These are phyloP conservation scores for Tolypocladium amazonense DNA, from an alignment of 2,329 filamentous ascomycete species.

Conservation along the genomic window DNA sequence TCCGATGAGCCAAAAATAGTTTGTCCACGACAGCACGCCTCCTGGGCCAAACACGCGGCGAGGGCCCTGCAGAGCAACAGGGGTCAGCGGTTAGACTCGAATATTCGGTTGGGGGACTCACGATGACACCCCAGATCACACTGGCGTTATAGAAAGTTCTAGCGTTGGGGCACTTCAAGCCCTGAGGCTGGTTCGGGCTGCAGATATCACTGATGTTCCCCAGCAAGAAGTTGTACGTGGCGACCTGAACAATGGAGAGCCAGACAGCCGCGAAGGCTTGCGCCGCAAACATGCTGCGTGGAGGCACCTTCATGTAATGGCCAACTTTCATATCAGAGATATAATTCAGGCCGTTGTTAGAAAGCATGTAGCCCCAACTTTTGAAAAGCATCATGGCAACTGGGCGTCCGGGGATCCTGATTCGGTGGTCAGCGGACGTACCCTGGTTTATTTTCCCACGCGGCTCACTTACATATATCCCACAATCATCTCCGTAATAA, in stretches of 20 bases:
- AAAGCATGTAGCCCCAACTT: slow-evolving; percentile 33
- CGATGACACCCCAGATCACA: slow-evolving; percentile 50
- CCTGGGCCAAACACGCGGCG: slow-evolving; percentile 21
- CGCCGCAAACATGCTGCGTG: slow-evolving; percentile 35
- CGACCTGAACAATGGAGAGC: slow-evolving; percentile 27
- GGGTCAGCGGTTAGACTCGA: not conserved
- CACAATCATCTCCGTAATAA: slow-evolving; percentile 36
- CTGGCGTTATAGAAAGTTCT: slow-evolving; percentile 50
- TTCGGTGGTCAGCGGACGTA: not conserved
- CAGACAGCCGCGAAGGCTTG: slow-evolving; percentile 29
- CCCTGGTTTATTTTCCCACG: too few species aligned
- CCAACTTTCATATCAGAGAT: slow-evolving; percentile 41
- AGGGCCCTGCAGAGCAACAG: slow-evolving; percentile 17
- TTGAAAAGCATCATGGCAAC: slow-evolving; percentile 41
- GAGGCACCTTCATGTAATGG: slow-evolving; percentile 43
- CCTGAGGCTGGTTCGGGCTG: slow-evolving; percentile 31
- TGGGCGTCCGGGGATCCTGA: slow-evolving; percentile 28
- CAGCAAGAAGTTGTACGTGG: slow-evolving; percentile 27
- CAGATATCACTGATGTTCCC: slow-evolving; percentile 43
- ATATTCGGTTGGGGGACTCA: not conserved
- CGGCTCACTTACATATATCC: slow-evolving; percentile 27
- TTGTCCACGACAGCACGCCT: slow-evolving; percentile 32
- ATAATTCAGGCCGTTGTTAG: slow-evolving; percentile 34
- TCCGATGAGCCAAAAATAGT: slow-evolving; percentile 47
- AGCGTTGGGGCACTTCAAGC: slow-evolving; percentile 45